These are phyloP conservation scores for Stephanocyclus meneghinianus DNA, from an alignment of 352 stramenopile species.

Conservation along the genomic window DNA sequence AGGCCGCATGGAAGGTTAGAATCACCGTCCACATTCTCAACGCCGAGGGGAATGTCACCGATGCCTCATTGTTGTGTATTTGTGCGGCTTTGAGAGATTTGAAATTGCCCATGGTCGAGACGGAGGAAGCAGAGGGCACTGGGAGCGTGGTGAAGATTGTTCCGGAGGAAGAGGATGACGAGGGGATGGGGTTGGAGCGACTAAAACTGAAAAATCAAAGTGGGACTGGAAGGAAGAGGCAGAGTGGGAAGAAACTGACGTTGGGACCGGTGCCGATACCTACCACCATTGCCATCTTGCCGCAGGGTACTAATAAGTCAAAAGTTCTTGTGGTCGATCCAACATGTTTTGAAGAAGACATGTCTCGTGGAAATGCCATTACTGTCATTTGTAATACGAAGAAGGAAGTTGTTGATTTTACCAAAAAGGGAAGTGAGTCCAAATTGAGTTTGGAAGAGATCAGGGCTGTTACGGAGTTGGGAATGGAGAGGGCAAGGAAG, in stretches of 20 bases:
- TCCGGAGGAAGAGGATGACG: background rate
- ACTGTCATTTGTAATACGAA: conserved; percentile 49
- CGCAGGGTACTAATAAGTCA: conserved; percentile 4
- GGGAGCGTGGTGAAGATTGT: conserved; percentile 46
- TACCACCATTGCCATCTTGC: conserved; percentile 54
- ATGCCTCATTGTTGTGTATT: conserved; percentile 57
- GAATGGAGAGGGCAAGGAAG: conserved; percentile 54
- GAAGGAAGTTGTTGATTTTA: conserved; percentile 45
- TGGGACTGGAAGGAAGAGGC: conserved; percentile 6
- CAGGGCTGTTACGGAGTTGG: conserved; percentile 50
- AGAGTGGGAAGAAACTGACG: conserved; percentile 26
- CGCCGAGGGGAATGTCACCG: conserved; percentile 62
- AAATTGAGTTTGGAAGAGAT: conserved; percentile 53
- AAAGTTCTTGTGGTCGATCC: conserved; percentile 63
- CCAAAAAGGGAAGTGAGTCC: conserved; percentile 50
- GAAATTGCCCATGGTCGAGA: conserved; percentile 49
- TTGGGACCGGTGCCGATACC: conserved; percentile 47
- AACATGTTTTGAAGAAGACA: conserved; percentile 48
- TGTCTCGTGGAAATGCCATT: conserved; percentile 37
- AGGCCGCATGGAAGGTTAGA: conserved; percentile 56
- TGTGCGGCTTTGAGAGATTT: conserved; percentile 69
- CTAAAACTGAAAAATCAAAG: background rate
- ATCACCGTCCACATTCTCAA: conserved; percentile 62
- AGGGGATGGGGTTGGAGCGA: background rate
- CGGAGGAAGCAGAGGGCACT: conserved; percentile 26